Base-by-base conservation (phyloP, 2,329 filamentous ascomycete genomes). In the Lomentospora prolificans region DNA sequence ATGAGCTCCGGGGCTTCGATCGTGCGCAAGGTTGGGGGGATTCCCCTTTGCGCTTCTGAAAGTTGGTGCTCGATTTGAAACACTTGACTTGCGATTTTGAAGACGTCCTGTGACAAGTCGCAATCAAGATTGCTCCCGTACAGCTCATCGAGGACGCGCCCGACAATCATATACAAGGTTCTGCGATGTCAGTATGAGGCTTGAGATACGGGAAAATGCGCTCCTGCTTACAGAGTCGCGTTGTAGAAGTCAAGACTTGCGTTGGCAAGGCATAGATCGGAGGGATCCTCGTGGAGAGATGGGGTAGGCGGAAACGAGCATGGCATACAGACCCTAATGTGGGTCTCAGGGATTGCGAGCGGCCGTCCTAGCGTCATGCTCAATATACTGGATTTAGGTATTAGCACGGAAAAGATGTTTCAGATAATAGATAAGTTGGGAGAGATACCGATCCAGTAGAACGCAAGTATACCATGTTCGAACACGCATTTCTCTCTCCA, bases 311-410 rank as follows among this genome's bases (percentile, higher is more conserved):
- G 17, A 31, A 28, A 24, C 10, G 14, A 3, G 19, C 10, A 41
- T 33, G 44, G 44, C 44, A 48, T 48, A 19, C 22, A 10, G 5
- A 55, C 28, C 6, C 44, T 50, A 7, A 55, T 24, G 6, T 55
- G 33, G 17, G 28, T 27, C 8, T 55, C 54, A 6, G 54, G 54
- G 25, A 55, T 55, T 4, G 39, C 28, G 3, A 25, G 17, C 5
- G 54, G 54, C 10, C 54, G 39, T 4, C 54, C 54, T 1, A 55
- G 33, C 10, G 54, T 55, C 54, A 55, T 55, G 46, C 54, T 51
- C 14, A 53, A 44, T 14, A 41, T 53, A 2, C 51, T 53, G 22
- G 12, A 12, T 22, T 10, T 12, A 17, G 22, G 33, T 7, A 8
- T 2, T 52, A n/a, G n/a, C n/a, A n/a, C n/a, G n/a, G n/a, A n/a